Evolutionary conservation across 495 filamentous ascomycete species (phyloP).

Genomic region (Penicillium canariense): DNA sequence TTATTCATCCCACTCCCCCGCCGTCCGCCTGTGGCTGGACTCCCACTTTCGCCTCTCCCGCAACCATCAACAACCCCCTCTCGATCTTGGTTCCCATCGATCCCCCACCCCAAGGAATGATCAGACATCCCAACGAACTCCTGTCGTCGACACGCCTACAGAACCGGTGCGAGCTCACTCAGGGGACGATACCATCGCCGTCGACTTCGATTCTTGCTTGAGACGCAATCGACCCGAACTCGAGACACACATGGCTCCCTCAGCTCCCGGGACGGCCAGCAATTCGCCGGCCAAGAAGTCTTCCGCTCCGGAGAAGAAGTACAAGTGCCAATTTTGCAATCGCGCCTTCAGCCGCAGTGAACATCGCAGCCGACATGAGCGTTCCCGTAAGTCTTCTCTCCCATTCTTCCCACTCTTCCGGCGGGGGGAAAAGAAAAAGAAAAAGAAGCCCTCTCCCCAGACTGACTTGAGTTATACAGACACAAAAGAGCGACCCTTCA

Average conservation of each 20-base stretch:
- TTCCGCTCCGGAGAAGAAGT: constrained; percentile 85
- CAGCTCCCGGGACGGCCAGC: constrained; percentile 65
- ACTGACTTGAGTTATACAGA: constrained; percentile 50
- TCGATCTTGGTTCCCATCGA: constrained; percentile 32
- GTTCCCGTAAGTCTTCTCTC: constrained; percentile 78
- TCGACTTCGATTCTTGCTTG: constrained; percentile 38
- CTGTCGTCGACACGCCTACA: constrained; percentile 49
- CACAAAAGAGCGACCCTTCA: constrained; percentile 98
- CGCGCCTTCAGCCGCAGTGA: constrained; percentile 96
- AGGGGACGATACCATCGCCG: constrained; percentile 51
- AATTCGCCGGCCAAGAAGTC: constrained; percentile 57
- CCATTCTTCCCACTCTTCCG: not conserved
- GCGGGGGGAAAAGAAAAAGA: not conserved
- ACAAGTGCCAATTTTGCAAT: constrained; percentile 99
- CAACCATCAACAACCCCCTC: not conserved
- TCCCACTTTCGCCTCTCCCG: constrained; percentile 34
- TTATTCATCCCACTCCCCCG: not conserved
- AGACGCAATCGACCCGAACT: constrained; percentile 32
- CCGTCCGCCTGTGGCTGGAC: constrained; percentile 53
- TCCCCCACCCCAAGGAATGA: constrained; percentile 48
- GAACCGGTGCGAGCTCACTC: constrained; percentile 52
- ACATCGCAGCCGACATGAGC: constrained; percentile 93
- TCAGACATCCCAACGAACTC: constrained; percentile 46
- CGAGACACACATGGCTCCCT: constrained; percentile 46
- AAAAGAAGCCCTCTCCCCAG: no score